Evolutionary conservation across 2,329 filamentous ascomycete genomes (phyloP).

Genomic region (Ceratocystiopsis minuta): DNA sequence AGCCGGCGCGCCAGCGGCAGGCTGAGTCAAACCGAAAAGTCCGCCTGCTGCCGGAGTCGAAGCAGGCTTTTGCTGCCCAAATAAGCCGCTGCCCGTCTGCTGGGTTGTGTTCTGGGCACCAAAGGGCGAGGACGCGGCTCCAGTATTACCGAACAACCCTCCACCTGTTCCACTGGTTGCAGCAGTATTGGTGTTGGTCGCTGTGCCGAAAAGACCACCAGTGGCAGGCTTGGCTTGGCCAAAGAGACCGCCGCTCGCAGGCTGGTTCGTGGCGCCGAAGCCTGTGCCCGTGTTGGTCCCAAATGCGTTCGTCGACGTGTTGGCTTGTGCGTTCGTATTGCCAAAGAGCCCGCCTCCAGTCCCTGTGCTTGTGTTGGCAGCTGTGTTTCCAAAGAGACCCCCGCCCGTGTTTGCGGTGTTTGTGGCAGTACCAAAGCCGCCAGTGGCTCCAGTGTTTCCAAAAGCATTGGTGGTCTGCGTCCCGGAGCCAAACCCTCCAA

Average conservation of each 20-base stretch:
- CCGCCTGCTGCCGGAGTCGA: constrained; percentile 13
- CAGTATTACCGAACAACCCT: constrained; percentile 2
- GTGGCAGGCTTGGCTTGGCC: constrained; percentile 13
- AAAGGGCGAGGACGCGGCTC: constrained; percentile 2
- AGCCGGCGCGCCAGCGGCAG: constrained; percentile 5
- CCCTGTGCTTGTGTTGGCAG: constrained; percentile 8
- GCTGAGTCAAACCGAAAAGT: constrained; percentile 18
- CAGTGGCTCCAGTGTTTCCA: constrained; percentile 18
- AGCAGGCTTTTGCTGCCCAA: constrained; percentile 24
- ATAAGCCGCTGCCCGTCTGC: constrained; percentile 16
- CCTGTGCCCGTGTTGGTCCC: constrained; percentile 1
- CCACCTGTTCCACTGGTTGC: constrained; percentile 1
- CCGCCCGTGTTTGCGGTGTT: constrained; percentile 12
- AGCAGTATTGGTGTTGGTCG: neutral
- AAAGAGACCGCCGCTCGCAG: constrained; percentile 13
- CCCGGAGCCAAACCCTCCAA: constrained; percentile 11
- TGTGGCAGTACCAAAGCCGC: constrained; percentile 10
- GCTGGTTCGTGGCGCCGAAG: constrained; percentile 12
- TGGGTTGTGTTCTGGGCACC: constrained; percentile 1
- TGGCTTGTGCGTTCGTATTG: neutral
- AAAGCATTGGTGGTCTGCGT: constrained; percentile 23
- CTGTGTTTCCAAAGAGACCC: constrained; percentile 27
- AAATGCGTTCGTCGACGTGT: too few relatives aligned
- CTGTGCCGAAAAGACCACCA: constrained; percentile 10
- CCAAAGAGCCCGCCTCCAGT: constrained; percentile 6